These are phyloP conservation scores for Paralagenidium karlingii DNA, from an alignment of 352 stramenopile genomes.

Conservation along the genomic window DNA sequence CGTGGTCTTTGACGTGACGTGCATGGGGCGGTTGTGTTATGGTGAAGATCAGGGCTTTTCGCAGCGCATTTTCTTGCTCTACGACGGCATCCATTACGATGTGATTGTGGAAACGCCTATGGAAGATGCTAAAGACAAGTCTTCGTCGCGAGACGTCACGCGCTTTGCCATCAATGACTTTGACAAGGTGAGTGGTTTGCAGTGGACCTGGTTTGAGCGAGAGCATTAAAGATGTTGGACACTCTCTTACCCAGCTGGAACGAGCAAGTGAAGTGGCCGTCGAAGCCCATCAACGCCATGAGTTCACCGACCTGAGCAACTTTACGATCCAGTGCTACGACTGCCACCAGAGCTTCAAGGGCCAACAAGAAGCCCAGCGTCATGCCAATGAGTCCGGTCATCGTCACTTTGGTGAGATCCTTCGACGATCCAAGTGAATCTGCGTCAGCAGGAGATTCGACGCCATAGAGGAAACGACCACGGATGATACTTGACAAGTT, in stretches of 20 bases:
- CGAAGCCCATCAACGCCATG: slow-evolving; percentile 69
- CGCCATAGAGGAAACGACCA: too few species aligned
- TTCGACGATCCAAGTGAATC: too few species aligned
- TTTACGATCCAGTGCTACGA: slow-evolving; percentile 67
- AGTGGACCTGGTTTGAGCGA: background rate
- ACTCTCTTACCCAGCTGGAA: slow-evolving; percentile 26
- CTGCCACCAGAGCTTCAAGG: slow-evolving; percentile 48
- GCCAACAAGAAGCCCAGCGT: slow-evolving; percentile 41
- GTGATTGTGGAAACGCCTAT: slow-evolving; percentile 51
- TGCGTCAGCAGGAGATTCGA: too few species aligned
- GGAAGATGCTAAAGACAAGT: slow-evolving; percentile 11
- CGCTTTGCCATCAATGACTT: slow-evolving; percentile 81
- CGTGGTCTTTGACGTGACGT: slow-evolving; percentile 77
- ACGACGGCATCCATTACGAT: slow-evolving; percentile 82
- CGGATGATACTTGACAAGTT: too few species aligned
- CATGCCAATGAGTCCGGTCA: slow-evolving; percentile 55
- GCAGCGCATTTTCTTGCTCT: slow-evolving; percentile 76
- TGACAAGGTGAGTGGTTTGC: slow-evolving; percentile 35
- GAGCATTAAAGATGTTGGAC: background rate
- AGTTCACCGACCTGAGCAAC: slow-evolving; percentile 58
- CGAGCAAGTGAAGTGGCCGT: slow-evolving; percentile 67
- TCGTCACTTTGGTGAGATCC: slow-evolving; percentile 65
- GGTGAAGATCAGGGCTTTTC: slow-evolving; percentile 71
- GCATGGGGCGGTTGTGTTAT: slow-evolving; percentile 75
- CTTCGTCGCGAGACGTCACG: slow-evolving; percentile 31